Conservation (phyloP, 2,329 filamentous ascomycete species). For the Aspergillus sp. region DNA sequence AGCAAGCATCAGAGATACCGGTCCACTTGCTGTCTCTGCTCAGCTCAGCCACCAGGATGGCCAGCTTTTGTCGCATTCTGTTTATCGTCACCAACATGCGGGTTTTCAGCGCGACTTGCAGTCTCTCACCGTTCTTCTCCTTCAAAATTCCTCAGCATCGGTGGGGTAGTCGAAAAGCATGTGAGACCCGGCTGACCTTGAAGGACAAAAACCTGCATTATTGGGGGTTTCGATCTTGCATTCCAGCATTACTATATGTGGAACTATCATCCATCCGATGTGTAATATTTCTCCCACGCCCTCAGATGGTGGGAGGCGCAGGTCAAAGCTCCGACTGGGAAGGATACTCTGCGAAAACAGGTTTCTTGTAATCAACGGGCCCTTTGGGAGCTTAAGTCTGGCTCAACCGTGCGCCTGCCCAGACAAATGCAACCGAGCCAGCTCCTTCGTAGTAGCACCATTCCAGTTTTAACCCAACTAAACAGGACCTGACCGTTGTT, state of each 20-base stretch:
- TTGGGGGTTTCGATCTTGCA: background rate
- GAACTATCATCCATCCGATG: background rate
- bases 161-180: background rate
- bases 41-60: background rate
- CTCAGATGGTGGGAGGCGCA: background rate
- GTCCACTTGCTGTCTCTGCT: background rate
- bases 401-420: background rate
- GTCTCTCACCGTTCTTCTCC: background rate
- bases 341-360: slow-evolving; percentile 6
- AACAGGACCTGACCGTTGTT: slow-evolving; percentile 3
- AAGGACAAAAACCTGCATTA: background rate
- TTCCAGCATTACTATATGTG: background rate
- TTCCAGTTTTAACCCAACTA: background rate
- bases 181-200: background rate
- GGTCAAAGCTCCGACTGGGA: background rate
- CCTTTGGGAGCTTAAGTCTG: background rate
- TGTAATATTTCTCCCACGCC: background rate
- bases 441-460: background rate
- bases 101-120: too few relatives aligned
- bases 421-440: background rate
- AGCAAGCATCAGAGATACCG: background rate
- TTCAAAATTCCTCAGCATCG: background rate
- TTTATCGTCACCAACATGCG: background rate
- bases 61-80: background rate
- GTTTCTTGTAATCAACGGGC: background rate